Conservation (phyloP, 139 green algal genomes). For the Coelastrella sp. region DNA sequence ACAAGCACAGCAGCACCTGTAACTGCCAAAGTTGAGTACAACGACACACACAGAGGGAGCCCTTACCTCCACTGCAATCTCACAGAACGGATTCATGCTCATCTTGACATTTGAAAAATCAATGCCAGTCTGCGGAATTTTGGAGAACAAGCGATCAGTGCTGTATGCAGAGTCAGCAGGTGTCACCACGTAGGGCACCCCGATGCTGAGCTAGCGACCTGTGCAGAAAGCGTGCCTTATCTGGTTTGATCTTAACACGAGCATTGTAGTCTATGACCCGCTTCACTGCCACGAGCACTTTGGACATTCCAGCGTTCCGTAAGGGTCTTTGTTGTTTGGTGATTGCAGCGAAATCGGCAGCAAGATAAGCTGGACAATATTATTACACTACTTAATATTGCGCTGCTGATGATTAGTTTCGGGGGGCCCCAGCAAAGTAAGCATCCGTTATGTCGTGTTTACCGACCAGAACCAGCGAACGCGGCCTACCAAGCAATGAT, state of each 20-base stretch:
- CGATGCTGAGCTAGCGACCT: neutral
- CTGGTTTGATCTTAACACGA: slow-evolving; percentile 87
- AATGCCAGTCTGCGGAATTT: slow-evolving; percentile 78
- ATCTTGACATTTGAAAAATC: slow-evolving; percentile 89
- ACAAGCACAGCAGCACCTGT: neutral
- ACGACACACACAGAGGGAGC: neutral
- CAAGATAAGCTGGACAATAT: too few species aligned
- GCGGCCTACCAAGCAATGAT: too few species aligned
- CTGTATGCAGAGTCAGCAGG: neutral
- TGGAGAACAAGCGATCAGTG: neutral
- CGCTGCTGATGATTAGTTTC: too few species aligned
- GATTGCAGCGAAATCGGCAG: too few species aligned
- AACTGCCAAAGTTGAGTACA: neutral
- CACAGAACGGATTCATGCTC: slow-evolving; percentile 97
- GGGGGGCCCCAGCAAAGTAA: too few species aligned
- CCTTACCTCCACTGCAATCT: slow-evolving; percentile 92
- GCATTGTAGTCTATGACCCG: slow-evolving; percentile 93
- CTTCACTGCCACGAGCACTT: slow-evolving; percentile 87
- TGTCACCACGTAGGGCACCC: neutral
- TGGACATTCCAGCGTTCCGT: slow-evolving; percentile 66
- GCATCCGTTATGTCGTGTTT: too few species aligned
- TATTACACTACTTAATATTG: too few species aligned
- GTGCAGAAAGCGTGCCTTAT: slow-evolving; percentile 71
- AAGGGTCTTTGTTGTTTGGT: neutral
- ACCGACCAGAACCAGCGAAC: too few species aligned